Evolutionary conservation across 495 filamentous ascomycete species (phyloP), one percentile per base, ranked within the genome.

Genomic region (Geopyxis carbonaria): DNA sequence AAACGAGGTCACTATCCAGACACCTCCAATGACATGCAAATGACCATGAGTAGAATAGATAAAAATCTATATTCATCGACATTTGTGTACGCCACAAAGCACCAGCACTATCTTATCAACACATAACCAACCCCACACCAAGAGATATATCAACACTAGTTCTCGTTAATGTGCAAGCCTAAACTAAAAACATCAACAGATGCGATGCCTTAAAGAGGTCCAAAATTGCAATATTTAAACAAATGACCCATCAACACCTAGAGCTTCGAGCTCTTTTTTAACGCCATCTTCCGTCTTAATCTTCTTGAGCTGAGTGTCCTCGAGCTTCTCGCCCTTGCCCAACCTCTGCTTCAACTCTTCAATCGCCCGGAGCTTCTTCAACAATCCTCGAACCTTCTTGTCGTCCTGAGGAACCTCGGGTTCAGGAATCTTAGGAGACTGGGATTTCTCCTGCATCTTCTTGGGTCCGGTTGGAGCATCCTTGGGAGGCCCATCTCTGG

Each of bases 261-360:
- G 23, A 11, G 45, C 64, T 69, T 76, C 70, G 34, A 97, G 59
- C 60, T 97, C 89, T 59, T 74, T 79, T 40, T 81, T 67, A 22
- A 97, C 83, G 5, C 65, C 55, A 22, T 72, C 65, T 64, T 94
- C 91, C 3, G 86, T 97, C 15, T 72, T 68, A 45, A 97, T 97
- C 69, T 97, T 97, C 71, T 89, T 91, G 66, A 95, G 73, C 65
- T 97, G 89, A 33, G 89, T 97, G 57, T 93, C 85, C 61, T 97
- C 89, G 41, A 97, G 58, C 64, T 93, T 94, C 68, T 97, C 89
- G 8, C 89, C 91, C 24, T 74, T 73, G 2, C 87, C 89, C 45
- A 81, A 73, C 37, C 89, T 72, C 84, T 93, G 89, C 67, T 95
- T 93, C 40, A 97, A 64, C 56, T 97, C 89, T 48, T 95, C 89